phyloP scores from a whole-genome alignment of 2,329 filamentous ascomycete genomes.

The Penicillium italicum region DNA sequence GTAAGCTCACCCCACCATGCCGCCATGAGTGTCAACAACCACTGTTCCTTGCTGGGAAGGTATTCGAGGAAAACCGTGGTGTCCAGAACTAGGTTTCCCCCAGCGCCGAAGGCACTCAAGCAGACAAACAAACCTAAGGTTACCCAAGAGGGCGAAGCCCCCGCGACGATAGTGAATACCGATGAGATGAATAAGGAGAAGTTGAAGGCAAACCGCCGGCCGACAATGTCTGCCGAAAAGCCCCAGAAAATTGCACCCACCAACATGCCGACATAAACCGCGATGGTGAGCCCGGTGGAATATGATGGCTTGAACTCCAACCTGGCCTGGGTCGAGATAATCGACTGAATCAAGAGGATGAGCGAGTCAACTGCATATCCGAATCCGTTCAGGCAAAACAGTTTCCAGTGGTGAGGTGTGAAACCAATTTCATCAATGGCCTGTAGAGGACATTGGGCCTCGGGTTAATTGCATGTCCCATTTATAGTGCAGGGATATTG shows the following conservation, averaged over 20 bases:
- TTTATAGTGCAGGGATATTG: background rate
- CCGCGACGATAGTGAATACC: slow-evolving; percentile 61
- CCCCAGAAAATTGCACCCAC: slow-evolving; percentile 62
- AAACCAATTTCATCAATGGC: slow-evolving; percentile 58
- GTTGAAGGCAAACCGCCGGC: slow-evolving; percentile 66
- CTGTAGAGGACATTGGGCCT: background rate
- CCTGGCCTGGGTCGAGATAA: slow-evolving; percentile 24
- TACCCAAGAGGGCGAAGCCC: slow-evolving; percentile 64
- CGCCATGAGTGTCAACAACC: slow-evolving; percentile 47
- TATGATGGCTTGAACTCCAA: slow-evolving; percentile 28
- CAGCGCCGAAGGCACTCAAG: slow-evolving; percentile 61
- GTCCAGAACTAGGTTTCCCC: slow-evolving; percentile 62
- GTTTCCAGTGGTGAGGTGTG: slow-evolving; percentile 57
- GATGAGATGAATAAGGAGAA: slow-evolving; percentile 61
- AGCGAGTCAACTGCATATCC: slow-evolving; percentile 46
- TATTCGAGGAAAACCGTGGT: slow-evolving; percentile 59
- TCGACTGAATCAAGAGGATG: slow-evolving; percentile 38
- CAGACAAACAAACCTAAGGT: slow-evolving; percentile 62
- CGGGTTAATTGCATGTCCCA: background rate
- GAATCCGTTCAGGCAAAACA: slow-evolving; percentile 62
- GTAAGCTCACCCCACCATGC: slow-evolving; percentile 32
- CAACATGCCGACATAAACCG: slow-evolving; percentile 43
- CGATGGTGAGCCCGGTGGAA: slow-evolving; percentile 38
- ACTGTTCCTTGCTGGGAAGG: slow-evolving; percentile 57
- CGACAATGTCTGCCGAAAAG: slow-evolving; percentile 63